Base-by-base conservation (phyloP, 2,329 filamentous ascomycete species). In the Penicillium sp. region DNA sequence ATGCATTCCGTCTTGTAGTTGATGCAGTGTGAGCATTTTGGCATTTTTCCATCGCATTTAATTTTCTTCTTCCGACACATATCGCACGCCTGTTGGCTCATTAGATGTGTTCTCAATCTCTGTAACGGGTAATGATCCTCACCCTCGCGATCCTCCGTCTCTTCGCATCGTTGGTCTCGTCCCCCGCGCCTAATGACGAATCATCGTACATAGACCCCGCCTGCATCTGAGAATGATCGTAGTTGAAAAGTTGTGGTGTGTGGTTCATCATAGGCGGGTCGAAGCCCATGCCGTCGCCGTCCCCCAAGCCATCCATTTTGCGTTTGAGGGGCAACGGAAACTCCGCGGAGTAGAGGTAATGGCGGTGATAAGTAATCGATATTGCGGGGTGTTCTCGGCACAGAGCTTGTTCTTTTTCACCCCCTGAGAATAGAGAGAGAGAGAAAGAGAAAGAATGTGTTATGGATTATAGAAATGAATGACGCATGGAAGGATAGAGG, bases 1-100 rank as follows among this genome's bases (percentile, higher is more conserved):
- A 96, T 85, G 75, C 93, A 99, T 68, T 96, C 92, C 5, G 92
- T 97, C 82, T 97, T 97, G 81, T 97, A 97, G 75, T 97, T 97
- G 74, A 89, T 89, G 75, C 93, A 99, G 76, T 97, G 94, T 8
- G 91, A 92, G 76, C 94, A 99, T 59, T 92, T 87, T 38, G 94
- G 93, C 77, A 96, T 86, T 78, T 95, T 96, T 65, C 94, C 93
- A 72, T 97, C 94, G 76, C 93, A 97, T 78, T 97, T 97, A 77
- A 97, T 96, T 77, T 91, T 82, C 77, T 88, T 88, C 79, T 96
- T 96, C 68, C 92, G 84, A 73, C 93, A 97, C 92, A 96, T 95
- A 68, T 96, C 92, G 78, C 92, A 96, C 50, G 92, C 92, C 90
- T 92, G 68, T 45, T 63, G 38, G 38, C 50, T 34, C 31, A 53